These are phyloP conservation scores for Amanita muscaria DNA, from an alignment of 768 basidiomycete genomes.

Conservation along the genomic window DNA sequence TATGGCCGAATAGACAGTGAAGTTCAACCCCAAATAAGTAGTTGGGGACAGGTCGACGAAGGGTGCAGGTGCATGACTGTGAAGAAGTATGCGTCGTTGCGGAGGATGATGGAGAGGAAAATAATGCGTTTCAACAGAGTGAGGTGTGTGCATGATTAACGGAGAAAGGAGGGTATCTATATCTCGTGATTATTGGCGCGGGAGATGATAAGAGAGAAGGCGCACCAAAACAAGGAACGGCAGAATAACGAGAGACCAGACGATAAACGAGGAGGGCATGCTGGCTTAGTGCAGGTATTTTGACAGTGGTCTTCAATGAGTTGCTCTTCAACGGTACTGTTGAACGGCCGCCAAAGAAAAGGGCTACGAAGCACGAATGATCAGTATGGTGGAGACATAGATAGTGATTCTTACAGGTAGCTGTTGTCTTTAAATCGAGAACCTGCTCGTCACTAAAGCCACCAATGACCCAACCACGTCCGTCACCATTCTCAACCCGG, in stretches of 20 bases:
- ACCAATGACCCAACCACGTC: conserved; percentile 54
- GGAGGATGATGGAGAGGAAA: conserved; percentile 37
- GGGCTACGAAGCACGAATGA: neutral
- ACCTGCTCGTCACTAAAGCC: conserved; percentile 32
- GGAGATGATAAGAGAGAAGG: conserved; percentile 1
- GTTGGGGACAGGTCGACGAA: conserved; percentile 38
- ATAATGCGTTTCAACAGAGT: conserved; percentile 58
- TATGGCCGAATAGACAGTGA: conserved; percentile 54
- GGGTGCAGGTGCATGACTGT: conserved; percentile 62
- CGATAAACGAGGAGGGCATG: conserved; percentile 62
- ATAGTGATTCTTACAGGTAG: conserved; percentile 34
- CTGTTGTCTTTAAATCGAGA: conserved; percentile 24
- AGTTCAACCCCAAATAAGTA: conserved; percentile 31
- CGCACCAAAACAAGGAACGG: conserved; percentile 1
- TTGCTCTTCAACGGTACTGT: conserved; percentile 10
- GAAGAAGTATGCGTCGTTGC: conserved; percentile 41
- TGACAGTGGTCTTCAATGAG: conserved; percentile 34
- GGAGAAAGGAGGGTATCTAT: conserved; percentile 52
- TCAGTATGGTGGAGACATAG: conserved; percentile 6
- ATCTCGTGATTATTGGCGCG: conserved; percentile 6
- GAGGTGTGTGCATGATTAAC: conserved; percentile 56
- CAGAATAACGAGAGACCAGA: neutral
- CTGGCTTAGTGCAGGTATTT: conserved; percentile 47
- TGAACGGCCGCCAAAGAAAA: neutral
- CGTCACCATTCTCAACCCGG: conserved; percentile 38